These are phyloP conservation scores for Saturnispora galanensis DNA, from an alignment of 805 yeast species.

Conservation along the genomic window DNA sequence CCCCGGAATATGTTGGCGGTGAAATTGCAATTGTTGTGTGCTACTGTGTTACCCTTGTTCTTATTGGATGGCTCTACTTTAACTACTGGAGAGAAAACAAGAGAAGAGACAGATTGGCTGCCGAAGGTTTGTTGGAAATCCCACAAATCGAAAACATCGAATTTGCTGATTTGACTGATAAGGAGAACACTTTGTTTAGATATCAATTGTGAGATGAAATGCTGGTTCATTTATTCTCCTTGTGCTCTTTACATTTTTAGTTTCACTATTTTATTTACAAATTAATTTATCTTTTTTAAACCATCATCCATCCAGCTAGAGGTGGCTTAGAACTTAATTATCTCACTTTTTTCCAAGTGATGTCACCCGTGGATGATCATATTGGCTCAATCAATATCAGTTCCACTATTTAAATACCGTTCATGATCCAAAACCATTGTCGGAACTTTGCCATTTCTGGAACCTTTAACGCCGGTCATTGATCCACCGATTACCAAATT, in stretches of 20 bases:
- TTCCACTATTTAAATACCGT: too few relatives aligned
- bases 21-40: conserved; percentile 35
- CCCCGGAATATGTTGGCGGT: conserved; percentile 52
- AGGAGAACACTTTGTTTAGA: conserved; percentile 15
- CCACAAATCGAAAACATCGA: conserved; percentile 12
- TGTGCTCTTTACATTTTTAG: neutral
- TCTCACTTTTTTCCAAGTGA: too few relatives aligned
- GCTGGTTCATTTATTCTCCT: neutral
- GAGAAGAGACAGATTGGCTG: conserved; percentile 9
- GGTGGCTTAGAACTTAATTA: too few relatives aligned
- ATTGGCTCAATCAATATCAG: too few relatives aligned
- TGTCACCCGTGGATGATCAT: too few relatives aligned
- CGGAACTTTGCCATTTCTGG: too few relatives aligned
- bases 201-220: conserved; percentile 10
- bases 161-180: conserved; percentile 19
- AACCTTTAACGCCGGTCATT: too few relatives aligned
- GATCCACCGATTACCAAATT: too few relatives aligned
- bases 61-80: conserved; percentile 11
- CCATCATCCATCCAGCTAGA: neutral
- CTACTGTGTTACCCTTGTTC: conserved; percentile 15
- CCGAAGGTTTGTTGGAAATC: conserved; percentile 8
- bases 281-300: neutral
- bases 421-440: too few relatives aligned
- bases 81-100: conserved; percentile 14
- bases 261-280: neutral